Base-by-base conservation (phyloP, 2,329 filamentous ascomycete genomes). In the Aspergillus melleus region DNA sequence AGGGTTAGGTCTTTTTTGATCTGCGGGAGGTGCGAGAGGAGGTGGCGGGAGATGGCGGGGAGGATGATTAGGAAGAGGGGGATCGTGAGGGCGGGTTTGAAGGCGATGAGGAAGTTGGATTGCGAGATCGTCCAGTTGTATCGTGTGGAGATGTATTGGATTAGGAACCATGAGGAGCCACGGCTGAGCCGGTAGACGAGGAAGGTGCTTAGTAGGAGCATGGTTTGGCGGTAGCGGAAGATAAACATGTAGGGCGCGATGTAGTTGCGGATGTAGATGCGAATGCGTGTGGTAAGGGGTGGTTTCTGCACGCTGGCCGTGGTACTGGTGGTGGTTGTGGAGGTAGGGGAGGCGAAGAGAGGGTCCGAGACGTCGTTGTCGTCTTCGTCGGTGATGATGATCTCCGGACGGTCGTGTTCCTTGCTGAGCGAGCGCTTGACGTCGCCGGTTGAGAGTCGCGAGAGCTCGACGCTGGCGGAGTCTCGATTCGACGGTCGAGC, bases 71-170 rank as follows among this genome's bases (percentile, higher is more conserved):
- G 69, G n/a, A 83, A 77, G 2, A 82, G 70, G 3, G 80, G 72
- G 5, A 83, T 77, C 36, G 80, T 81, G 9, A 81, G 74, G 2
- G 76, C 78, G 2, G 80, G 79, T 59, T 80, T 79, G 54, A 81
- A 75, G 0, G 80, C 80, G 4, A 80, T 72, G 20, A 83, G 68
- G 57, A 78, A 66, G 49, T 77, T 79, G 54, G 77, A 70, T 51
- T 72, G 63, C 0, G 80, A 78, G 19, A 84, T 72, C 36, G 77
- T 76, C 79, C 81, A 83, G 24, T 68, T 65, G 57, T 83, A 84
- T 24, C 81, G 74, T n/a, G 79, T 80, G 1, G 81, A 83, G 19
- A 82, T 79, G 64, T 84, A 84, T 59, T 81, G 79, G n/a, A 82
- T 73, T 14, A 83, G 66, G 55, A 83, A 74, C 62, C 75, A 78